phyloP scores from a whole-genome alignment of 2,329 filamentous ascomycete genomes.

The Epichloe elymi region DNA sequence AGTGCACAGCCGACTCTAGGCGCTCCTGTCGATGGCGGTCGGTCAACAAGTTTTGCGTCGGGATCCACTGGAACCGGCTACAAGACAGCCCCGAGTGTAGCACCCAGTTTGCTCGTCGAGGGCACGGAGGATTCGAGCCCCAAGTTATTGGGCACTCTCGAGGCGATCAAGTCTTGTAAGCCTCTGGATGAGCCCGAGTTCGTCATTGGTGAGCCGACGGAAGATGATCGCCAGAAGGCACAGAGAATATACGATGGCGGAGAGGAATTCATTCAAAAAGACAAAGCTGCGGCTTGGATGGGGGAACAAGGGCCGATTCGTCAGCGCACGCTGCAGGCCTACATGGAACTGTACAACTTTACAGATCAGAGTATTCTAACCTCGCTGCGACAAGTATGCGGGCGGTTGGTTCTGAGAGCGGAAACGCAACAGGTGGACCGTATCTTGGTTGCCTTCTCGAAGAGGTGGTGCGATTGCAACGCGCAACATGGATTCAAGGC shows the following conservation, averaged over 20 bases:
- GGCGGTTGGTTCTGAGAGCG: slow-evolving; percentile 67
- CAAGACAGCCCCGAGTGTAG: slow-evolving; percentile 28
- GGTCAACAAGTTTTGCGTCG: slow-evolving; percentile 21
- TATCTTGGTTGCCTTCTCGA: slow-evolving; percentile 78
- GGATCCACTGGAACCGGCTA: slow-evolving; percentile 26
- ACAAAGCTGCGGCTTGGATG: slow-evolving; percentile 76
- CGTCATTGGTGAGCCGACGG: slow-evolving; percentile 43
- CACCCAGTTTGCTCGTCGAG: slow-evolving; percentile 34
- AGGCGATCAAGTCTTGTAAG: slow-evolving; percentile 21
- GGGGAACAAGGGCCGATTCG: slow-evolving; percentile 57
- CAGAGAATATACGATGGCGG: slow-evolving; percentile 73
- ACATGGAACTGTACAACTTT: slow-evolving; percentile 90
- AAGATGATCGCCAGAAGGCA: slow-evolving; percentile 65
- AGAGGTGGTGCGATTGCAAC: slow-evolving; percentile 89
- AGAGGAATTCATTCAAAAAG: slow-evolving; percentile 67
- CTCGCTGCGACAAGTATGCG: slow-evolving; percentile 69
- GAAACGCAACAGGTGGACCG: slow-evolving; percentile 96
- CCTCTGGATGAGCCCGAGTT: slow-evolving; percentile 46
- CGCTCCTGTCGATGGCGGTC: slow-evolving; percentile 28
- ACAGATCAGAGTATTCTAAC: slow-evolving; percentile 64
- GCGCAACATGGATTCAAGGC: slow-evolving; percentile 86
- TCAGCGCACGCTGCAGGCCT: slow-evolving; percentile 53
- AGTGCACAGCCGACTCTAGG: slow-evolving; percentile 19
- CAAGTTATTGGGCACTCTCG: slow-evolving; percentile 18
- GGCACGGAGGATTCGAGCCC: slow-evolving; percentile 25